Percentiles rank a stretch among this genome's conserved stretches.
These are phyloP conservation scores for Pseudogymnoascus sp. DNA, from an alignment of 2,329 filamentous ascomycete genomes.

Conservation along the genomic window DNA sequence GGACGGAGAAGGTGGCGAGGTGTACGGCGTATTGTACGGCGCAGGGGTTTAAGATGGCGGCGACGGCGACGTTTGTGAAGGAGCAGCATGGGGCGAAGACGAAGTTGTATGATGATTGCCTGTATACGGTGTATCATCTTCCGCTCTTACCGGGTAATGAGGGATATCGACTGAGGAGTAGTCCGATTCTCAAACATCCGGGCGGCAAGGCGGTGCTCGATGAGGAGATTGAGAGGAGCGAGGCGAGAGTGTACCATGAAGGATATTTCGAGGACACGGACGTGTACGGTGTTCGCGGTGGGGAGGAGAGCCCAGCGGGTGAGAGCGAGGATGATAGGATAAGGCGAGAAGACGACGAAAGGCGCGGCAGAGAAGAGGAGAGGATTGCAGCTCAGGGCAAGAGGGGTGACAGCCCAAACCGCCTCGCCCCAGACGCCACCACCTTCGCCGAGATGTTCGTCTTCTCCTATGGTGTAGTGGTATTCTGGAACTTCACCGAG, in stretches of 20 bases:
- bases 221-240: slow-evolving; percentile 91
- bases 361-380: slow-evolving; percentile 29
- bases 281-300: slow-evolving; percentile 41
- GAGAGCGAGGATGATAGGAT: slow-evolving; percentile 29
- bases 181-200: slow-evolving; percentile 84
- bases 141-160: slow-evolving; percentile 79
- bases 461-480: slow-evolving; percentile 92
- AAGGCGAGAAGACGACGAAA: slow-evolving; percentile 25
- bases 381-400: slow-evolving; percentile 30
- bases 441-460: slow-evolving; percentile 93
- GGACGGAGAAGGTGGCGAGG: slow-evolving; percentile 78
- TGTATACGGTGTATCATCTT: slow-evolving; percentile 92
- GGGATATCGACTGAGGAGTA: slow-evolving; percentile 80
- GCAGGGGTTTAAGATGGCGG: slow-evolving; percentile 82
- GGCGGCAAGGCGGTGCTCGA: slow-evolving; percentile 90
- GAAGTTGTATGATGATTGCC: slow-evolving; percentile 94
- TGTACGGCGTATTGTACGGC: slow-evolving; percentile 96
- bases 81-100: slow-evolving; percentile 84
- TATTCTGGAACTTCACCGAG: slow-evolving; percentile 98
- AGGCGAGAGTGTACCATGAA: slow-evolving; percentile 80
- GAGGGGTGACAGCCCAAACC: slow-evolving; percentile 44
- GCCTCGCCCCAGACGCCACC: slow-evolving; percentile 62
- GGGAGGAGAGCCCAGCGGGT: slow-evolving; percentile 38
- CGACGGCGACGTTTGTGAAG: slow-evolving; percentile 80
- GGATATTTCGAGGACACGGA: slow-evolving; percentile 75